A percentile compares a stretch with the other conserved stretches of the same genome.
Evolutionary conservation across 225 moss, liverwort and hornwort genomes (phyloP).

Genomic region (Pseudisothecium myosuroides): DNA sequence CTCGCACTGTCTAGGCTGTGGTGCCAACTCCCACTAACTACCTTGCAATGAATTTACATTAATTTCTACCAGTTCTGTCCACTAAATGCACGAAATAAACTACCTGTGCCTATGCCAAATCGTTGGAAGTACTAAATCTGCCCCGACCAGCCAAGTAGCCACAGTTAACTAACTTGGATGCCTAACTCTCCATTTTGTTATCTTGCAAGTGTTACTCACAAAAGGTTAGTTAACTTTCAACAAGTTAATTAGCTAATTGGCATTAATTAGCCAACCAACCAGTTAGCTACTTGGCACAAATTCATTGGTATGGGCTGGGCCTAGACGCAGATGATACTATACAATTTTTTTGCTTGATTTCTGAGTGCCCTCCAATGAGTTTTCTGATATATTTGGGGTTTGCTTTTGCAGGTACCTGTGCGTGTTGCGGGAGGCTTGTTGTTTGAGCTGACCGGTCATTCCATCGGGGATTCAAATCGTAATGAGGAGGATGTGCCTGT

Average conservation of each 20-base stretch:
- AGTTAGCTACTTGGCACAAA: not conserved
- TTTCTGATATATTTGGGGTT: not conserved
- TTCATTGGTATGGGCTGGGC: not conserved
- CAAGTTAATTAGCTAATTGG: not conserved
- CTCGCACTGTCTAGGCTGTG: not conserved
- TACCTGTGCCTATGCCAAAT: not conserved
- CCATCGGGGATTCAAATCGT: constrained; percentile 61
- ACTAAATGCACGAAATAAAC: not conserved
- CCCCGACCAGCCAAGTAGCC: not conserved
- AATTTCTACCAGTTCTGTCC: not conserved
- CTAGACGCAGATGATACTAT: not conserved
- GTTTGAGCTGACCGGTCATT: constrained; percentile 85
- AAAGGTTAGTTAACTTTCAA: no score
- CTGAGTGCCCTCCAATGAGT: not conserved
- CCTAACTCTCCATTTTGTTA: not conserved
- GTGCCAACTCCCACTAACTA: not conserved
- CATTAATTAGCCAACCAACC: not conserved
- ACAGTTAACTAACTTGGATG: not conserved
- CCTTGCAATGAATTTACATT: not conserved
- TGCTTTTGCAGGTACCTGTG: constrained; percentile 65
- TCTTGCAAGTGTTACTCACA: not conserved
- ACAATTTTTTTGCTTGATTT: not conserved
- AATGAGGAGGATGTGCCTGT: constrained; percentile 76
- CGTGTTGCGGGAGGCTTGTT: constrained; percentile 82
- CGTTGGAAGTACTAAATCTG: not conserved